Percentiles rank a stretch among this genome's conserved stretches.
phyloP scores from a whole-genome alignment of 148 eudicot species.

The Camellia lanceoleosa region DNA sequence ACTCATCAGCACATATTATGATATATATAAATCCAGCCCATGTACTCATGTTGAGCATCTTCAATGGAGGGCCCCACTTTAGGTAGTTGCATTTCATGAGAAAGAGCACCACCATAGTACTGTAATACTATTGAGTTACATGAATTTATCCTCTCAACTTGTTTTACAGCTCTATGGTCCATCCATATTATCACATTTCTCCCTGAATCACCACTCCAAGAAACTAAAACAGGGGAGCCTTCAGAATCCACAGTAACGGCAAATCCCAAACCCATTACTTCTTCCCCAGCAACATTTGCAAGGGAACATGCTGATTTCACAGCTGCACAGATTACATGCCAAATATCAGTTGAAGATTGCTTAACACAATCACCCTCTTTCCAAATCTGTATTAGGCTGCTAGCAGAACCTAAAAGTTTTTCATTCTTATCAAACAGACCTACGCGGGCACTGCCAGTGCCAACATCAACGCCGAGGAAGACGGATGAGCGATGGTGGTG shows the following conservation, averaged over 20 bases:
- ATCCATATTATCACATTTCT: no score
- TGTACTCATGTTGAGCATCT: no score
- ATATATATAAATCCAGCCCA: no score
- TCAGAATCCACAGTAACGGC: slow-evolving; percentile 93
- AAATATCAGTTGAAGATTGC: slow-evolving; percentile 99
- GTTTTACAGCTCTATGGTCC: slow-evolving; percentile 20
- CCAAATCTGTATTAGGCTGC: slow-evolving; percentile 97
- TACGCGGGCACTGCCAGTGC: slow-evolving; percentile 97
- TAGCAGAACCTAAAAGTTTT: slow-evolving; percentile 71
- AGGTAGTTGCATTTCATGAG: slow-evolving; percentile 99
- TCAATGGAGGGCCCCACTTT: no score
- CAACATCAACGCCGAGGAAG: slow-evolving; percentile 89
- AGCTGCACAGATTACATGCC: slow-evolving; percentile 26
- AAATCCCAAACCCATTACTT: not conserved
- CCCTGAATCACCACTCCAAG: no score
- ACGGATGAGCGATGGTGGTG: slow-evolving; percentile 31
- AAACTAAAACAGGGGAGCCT: slow-evolving; percentile 61
- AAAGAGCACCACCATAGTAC: slow-evolving; percentile 92
- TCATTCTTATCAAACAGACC: slow-evolving; percentile 76
- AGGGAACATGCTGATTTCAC: slow-evolving; percentile 77
- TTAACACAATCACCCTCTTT: slow-evolving; percentile 85
- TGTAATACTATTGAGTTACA: slow-evolving; percentile 84
- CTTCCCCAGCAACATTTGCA: slow-evolving; percentile 54
- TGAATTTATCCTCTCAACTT: slow-evolving; percentile 92
- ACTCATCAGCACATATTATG: no score